Evolutionary conservation across 352 stramenopile genomes (phyloP).

Genomic region (Aphanomyces astaci): DNA sequence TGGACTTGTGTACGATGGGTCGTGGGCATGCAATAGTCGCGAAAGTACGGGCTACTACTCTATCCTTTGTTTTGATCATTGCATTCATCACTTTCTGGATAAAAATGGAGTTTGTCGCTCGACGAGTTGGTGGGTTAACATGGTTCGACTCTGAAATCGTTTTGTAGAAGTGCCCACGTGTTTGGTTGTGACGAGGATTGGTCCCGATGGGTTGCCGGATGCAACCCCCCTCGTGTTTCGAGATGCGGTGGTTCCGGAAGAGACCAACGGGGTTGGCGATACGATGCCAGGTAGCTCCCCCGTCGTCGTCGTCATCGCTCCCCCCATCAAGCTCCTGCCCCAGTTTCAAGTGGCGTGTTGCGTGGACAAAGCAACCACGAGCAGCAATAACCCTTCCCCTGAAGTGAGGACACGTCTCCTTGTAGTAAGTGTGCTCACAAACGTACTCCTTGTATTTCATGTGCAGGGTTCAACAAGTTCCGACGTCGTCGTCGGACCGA

Average conservation of each 20-base stretch:
- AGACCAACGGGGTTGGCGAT: neutral
- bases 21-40: no score
- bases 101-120: no score
- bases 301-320: neutral
- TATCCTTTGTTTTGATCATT: no score
- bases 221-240: constrained; percentile 20
- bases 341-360: constrained; percentile 16
- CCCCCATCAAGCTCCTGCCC: neutral
- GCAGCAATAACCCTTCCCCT: no score
- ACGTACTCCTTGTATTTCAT: constrained; percentile 18
- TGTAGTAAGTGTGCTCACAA: neutral
- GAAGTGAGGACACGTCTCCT: no score
- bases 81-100: no score
- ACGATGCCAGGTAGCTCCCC: neutral
- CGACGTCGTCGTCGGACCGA: neutral
- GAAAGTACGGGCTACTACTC: no score
- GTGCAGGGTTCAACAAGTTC: neutral
- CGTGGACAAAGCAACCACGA: no score
- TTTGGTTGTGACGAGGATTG: neutral
- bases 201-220: neutral
- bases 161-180: neutral
- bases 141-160: no score
- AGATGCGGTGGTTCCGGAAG: neutral
- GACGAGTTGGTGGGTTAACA: no score
- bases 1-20: constrained; percentile 20